Percentiles rank a stretch among this genome's conserved stretches.
phyloP scores from a whole-genome alignment of 192 early-diverging fungal species.

The Rhizophagus sp. region DNA sequence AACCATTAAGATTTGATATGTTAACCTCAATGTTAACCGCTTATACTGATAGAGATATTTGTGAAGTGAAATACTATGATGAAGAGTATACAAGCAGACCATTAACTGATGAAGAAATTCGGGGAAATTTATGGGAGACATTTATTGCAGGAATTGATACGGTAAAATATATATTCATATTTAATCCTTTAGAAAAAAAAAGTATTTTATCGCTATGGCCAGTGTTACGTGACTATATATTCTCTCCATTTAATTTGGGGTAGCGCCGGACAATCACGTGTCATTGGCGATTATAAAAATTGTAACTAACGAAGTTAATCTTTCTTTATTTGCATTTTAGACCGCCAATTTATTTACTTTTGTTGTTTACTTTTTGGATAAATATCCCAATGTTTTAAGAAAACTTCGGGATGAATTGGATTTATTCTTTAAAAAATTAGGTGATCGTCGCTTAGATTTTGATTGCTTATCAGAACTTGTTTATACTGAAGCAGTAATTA shows the following conservation, averaged over 20 bases:
- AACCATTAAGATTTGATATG: not conserved
- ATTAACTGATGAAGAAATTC: constrained; percentile 3
- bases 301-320: too few species aligned
- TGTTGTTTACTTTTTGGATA: not conserved
- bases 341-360: constrained; percentile 10
- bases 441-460: not conserved
- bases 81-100: not conserved
- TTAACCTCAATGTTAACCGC: not conserved
- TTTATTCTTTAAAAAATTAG: not conserved
- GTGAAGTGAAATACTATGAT: not conserved
- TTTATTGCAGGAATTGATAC: constrained; percentile 11
- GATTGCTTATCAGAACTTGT: not conserved
- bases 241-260: too few species aligned
- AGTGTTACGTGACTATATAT: too few species aligned
- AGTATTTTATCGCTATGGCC: too few species aligned
- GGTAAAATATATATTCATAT: constrained; percentile 1
- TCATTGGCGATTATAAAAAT: too few species aligned
- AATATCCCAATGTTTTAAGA: constrained; percentile 2
- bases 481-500: constrained; percentile 11
- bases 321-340: not conserved
- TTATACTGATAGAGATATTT: constrained; percentile 4
- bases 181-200: too few species aligned
- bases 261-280: too few species aligned
- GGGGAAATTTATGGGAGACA: not conserved
- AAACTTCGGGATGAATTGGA: not conserved